A percentile compares a stretch with the other conserved stretches of the same genome.
phyloP scores from a whole-genome alignment of 768 basidiomycete species.

The Tulasnella sp. region DNA sequence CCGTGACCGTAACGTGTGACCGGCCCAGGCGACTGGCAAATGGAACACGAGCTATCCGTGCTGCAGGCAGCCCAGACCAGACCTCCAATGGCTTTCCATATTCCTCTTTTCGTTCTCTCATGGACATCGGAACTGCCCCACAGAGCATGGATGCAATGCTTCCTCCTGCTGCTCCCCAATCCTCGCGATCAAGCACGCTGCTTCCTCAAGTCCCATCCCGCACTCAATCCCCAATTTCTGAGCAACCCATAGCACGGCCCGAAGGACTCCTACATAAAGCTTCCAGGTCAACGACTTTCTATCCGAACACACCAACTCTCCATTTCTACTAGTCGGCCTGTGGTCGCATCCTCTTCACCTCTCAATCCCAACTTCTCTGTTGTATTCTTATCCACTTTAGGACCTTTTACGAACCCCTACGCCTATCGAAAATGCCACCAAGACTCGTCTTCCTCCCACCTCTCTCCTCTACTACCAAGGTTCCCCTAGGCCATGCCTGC shows the following conservation, averaged over 20 bases:
- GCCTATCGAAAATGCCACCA: slow-evolving; percentile 11
- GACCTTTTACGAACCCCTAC: slow-evolving; percentile 3
- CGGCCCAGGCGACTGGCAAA: background rate
- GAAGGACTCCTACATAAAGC: background rate
- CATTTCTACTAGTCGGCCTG: background rate
- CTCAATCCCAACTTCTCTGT: background rate
- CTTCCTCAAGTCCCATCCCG: background rate
- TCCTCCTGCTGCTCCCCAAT: background rate
- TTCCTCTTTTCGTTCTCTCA: background rate
- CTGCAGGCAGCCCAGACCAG: background rate
- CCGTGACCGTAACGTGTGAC: background rate
- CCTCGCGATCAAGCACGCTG: background rate
- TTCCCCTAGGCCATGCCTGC: slow-evolving; percentile 14
- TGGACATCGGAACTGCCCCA: background rate
- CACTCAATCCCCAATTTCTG: background rate
- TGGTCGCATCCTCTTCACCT: background rate
- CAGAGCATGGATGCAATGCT: background rate
- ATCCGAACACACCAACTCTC: background rate
- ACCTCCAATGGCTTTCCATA: background rate
- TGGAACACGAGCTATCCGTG: background rate
- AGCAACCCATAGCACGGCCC: background rate
- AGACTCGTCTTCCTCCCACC: slow-evolving; percentile 14
- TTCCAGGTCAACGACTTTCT: background rate
- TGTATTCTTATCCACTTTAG: slow-evolving; percentile 5
- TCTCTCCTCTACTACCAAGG: slow-evolving; percentile 10